phyloP scores from a whole-genome alignment of 192 early-diverging fungal species.

The Cetraspora pellucida region DNA sequence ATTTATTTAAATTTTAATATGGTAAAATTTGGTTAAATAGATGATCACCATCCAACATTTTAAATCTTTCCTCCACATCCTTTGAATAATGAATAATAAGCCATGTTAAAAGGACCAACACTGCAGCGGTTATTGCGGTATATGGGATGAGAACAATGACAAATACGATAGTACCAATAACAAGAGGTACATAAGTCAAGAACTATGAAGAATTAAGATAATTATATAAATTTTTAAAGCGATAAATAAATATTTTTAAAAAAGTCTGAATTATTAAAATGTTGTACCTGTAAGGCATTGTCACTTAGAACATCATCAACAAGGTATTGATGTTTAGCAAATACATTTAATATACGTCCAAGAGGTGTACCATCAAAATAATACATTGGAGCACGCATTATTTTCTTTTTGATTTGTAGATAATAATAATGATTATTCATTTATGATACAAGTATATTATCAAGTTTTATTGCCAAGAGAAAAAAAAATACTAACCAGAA shows the following conservation, averaged over 20 bases:
- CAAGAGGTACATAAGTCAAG: conserved; percentile 42
- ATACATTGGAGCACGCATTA: conserved; percentile 68
- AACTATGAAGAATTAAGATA: conserved; percentile 13
- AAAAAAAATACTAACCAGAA: conserved; percentile 16
- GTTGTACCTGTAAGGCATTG: conserved; percentile 35
- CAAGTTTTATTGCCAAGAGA: neutral
- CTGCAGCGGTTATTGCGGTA: conserved; percentile 55
- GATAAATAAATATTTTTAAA: neutral
- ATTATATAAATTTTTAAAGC: neutral
- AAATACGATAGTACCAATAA: conserved; percentile 58
- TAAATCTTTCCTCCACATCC: conserved; percentile 57
- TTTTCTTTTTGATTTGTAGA: conserved; percentile 42
- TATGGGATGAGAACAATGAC: conserved; percentile 65
- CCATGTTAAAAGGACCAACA: conserved; percentile 45
- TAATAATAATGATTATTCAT: neutral
- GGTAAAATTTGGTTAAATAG: neutral
- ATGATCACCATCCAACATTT: conserved; percentile 52
- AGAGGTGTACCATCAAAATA: conserved; percentile 74
- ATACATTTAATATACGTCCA: conserved; percentile 69
- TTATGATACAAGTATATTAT: neutral
- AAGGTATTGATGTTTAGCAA: conserved; percentile 47
- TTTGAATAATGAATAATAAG: conserved; percentile 46
- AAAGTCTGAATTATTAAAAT: neutral
- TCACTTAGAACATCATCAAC: conserved; percentile 48
- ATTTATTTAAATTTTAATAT: too few relatives aligned